Percentiles rank a stretch among this genome's conserved stretches.
Evolutionary conservation across 1,284 basidiomycete genomes (phyloP).

Genomic region (Vanrija sp.): DNA sequence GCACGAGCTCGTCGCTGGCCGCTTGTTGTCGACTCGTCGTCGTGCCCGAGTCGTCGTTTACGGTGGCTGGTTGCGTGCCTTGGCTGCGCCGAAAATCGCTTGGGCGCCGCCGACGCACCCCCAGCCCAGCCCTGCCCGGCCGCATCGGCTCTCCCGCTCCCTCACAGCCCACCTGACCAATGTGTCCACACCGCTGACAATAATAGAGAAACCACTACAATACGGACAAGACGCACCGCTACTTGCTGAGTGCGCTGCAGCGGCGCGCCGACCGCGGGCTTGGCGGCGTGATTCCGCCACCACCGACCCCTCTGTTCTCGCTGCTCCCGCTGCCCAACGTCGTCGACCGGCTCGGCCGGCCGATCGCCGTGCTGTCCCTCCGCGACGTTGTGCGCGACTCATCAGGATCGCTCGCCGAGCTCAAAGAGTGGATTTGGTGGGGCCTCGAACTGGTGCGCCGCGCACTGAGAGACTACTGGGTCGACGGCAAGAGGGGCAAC

Average conservation of each 20-base stretch:
- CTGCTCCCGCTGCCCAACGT: conserved; percentile 36
- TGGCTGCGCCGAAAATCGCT: background rate
- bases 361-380: conserved; percentile 40
- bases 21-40: too few relatives aligned
- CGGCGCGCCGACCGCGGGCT: conserved; percentile 26
- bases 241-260: conserved; percentile 24
- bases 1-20: too few relatives aligned
- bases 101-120: too few relatives aligned
- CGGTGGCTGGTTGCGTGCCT: background rate
- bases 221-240: conserved; percentile 22
- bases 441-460: conserved; percentile 38
- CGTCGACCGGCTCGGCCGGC: conserved; percentile 34
- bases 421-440: conserved; percentile 47
- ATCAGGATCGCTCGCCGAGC: conserved; percentile 33
- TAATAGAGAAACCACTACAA: conserved; percentile 39
- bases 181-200: background rate
- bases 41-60: background rate
- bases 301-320: conserved; percentile 29
- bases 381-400: conserved; percentile 34
- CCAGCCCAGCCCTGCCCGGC: background rate
- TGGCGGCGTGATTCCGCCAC: conserved; percentile 27
- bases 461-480: conserved; percentile 37
- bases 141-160: background rate
- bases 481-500: conserved; percentile 13
- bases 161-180: background rate